Evolutionary conservation across 2,329 filamentous ascomycete genomes (phyloP).

Genomic region (Hypoxylon sp.): DNA sequence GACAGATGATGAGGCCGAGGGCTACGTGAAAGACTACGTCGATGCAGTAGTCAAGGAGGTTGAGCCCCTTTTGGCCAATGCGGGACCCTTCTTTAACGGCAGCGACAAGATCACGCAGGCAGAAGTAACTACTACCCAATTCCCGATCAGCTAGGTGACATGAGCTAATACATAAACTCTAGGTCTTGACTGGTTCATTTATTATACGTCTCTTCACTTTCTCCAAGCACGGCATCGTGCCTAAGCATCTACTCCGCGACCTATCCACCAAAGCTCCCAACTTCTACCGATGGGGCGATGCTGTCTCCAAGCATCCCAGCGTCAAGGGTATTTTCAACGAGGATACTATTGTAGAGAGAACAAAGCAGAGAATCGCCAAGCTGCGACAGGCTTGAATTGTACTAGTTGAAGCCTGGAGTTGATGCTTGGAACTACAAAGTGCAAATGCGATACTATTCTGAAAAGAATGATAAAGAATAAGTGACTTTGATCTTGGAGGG

Average conservation of each 20-base stretch:
- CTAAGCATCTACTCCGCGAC: conserved; percentile 54
- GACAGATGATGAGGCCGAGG: conserved; percentile 59
- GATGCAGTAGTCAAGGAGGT: conserved; percentile 71
- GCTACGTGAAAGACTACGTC: conserved; percentile 60
- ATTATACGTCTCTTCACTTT: conserved; percentile 66
- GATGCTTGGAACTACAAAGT: too few species aligned
- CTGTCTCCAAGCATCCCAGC: conserved; percentile 68
- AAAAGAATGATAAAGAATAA: too few species aligned
- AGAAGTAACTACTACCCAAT: conserved; percentile 64
- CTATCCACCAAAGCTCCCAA: conserved; percentile 66
- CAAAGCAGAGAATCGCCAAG: conserved; percentile 54
- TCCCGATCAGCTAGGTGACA: neutral
- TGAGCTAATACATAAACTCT: neutral
- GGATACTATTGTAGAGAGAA: conserved; percentile 52
- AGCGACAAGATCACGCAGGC: conserved; percentile 72
- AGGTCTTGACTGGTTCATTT: conserved; percentile 73
- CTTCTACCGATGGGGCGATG: conserved; percentile 73
- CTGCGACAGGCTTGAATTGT: too few species aligned
- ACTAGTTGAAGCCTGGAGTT: too few species aligned
- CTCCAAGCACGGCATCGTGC: conserved; percentile 63
- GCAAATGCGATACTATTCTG: too few species aligned
- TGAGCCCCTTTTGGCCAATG: conserved; percentile 70
- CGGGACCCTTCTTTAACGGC: conserved; percentile 70
- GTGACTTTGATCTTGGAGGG: too few species aligned
- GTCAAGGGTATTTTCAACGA: conserved; percentile 71